phyloP scores from a whole-genome alignment of 805 yeast genomes.

The Candida awuae region DNA sequence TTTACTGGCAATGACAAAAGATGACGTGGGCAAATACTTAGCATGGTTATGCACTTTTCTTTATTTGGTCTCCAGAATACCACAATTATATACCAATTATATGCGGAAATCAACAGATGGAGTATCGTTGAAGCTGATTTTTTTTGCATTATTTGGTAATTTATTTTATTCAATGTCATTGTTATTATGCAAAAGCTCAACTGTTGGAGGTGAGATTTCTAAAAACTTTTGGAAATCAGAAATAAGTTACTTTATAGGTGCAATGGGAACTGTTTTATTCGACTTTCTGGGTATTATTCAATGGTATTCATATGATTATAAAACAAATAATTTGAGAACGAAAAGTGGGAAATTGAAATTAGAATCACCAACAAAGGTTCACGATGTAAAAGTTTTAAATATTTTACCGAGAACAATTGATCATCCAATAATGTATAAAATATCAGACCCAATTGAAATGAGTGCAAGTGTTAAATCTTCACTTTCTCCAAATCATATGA shows the following conservation, averaged over 20 bases:
- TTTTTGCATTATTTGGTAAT: conserved; percentile 44
- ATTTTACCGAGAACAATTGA: background rate
- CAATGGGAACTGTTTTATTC: conserved; percentile 44
- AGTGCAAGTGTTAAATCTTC: conserved; percentile 19
- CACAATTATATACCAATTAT: conserved; percentile 43
- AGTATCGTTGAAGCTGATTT: conserved; percentile 40
- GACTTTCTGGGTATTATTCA: conserved; percentile 40
- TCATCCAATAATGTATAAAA: no score
- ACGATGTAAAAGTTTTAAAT: background rate
- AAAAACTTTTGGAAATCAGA: conserved; percentile 35
- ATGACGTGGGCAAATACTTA: conserved; percentile 24
- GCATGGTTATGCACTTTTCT: conserved; percentile 48
- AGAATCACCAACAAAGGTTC: background rate
- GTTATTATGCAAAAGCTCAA: conserved; percentile 34
- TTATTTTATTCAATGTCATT: conserved; percentile 42
- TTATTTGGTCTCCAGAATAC: conserved; percentile 43
- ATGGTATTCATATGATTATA: conserved; percentile 29
- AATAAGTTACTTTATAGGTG: conserved; percentile 39
- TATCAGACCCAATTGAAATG: conserved; percentile 9
- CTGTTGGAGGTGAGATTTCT: conserved; percentile 28
- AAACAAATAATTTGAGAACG: background rate
- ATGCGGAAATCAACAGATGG: conserved; percentile 42
- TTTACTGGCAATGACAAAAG: conserved; percentile 13
- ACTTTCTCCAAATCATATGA: conserved; percentile 25
- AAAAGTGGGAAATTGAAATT: conserved; percentile 3